Evolutionary conservation across 164 flowering plant genomes (phyloP).

Genomic region (Stephania yunnanensis): DNA sequence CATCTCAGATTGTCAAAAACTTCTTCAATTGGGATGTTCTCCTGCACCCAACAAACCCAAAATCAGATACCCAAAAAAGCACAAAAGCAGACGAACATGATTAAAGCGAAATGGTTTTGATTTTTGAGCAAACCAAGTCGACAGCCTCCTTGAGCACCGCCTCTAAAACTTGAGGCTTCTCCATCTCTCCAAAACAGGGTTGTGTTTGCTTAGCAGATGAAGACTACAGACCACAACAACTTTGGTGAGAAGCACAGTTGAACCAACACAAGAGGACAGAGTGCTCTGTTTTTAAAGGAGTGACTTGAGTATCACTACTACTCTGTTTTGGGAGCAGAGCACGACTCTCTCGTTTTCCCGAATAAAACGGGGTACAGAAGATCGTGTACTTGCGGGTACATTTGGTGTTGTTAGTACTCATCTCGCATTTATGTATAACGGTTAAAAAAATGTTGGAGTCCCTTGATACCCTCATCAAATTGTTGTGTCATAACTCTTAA

Average conservation of each 20-base stretch:
- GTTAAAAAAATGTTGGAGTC: too few relatives aligned
- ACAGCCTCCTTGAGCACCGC: conserved; percentile 76
- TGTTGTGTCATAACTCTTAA: too few relatives aligned
- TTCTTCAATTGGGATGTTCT: conserved; percentile 71
- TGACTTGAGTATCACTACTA: neutral
- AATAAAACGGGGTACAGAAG: neutral
- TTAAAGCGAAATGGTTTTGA: neutral
- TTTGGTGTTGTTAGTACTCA: too few relatives aligned
- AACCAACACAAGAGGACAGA: neutral
- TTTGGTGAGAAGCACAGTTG: neutral
- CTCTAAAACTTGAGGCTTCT: conserved; percentile 53
- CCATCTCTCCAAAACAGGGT: conserved; percentile 8
- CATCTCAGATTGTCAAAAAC: conserved; percentile 77
- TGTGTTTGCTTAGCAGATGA: too few relatives aligned
- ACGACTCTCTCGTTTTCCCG: neutral
- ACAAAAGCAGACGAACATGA: neutral
- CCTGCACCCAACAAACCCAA: conserved; percentile 41
- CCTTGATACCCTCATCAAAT: too few relatives aligned
- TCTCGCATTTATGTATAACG: too few relatives aligned
- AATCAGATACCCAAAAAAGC: conserved; percentile 5
- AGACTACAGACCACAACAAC: too few relatives aligned
- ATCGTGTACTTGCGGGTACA: neutral
- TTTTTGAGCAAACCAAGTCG: conserved; percentile 56
- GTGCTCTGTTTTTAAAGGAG: neutral
- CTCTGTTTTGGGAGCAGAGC: neutral